A percentile compares a stretch with the other conserved stretches of the same genome.
Conservation (phyloP, 1,284 basidiomycete species). For the Meripilus lineatus region DNA sequence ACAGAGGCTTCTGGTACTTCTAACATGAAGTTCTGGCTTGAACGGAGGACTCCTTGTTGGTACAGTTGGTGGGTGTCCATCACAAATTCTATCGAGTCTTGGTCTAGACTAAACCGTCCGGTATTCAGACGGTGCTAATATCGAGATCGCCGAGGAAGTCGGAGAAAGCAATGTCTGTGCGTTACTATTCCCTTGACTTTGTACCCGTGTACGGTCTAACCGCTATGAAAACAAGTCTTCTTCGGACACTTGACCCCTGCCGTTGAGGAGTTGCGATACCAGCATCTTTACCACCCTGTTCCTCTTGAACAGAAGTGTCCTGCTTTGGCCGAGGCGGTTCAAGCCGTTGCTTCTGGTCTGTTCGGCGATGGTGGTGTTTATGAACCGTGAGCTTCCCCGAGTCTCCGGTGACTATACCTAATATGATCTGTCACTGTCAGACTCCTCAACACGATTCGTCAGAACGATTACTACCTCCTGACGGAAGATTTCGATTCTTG, state of each 20-base stretch:
- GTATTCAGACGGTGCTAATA: conserved; percentile 81
- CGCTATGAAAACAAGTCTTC: conserved; percentile 66
- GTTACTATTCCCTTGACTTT: conserved; percentile 24
- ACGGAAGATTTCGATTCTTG: conserved; percentile 92
- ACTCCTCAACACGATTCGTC: conserved; percentile 68
- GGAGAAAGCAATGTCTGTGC: conserved; percentile 68
- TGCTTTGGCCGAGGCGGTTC: conserved; percentile 68
- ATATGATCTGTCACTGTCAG: conserved; percentile 24
- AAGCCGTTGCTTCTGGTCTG: conserved; percentile 64
- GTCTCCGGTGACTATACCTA: neutral
- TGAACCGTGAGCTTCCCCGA: conserved; percentile 57
- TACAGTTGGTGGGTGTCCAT: conserved; percentile 51
- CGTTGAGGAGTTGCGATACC: conserved; percentile 80
- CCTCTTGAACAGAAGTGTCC: conserved; percentile 80
- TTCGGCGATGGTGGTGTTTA: conserved; percentile 79
- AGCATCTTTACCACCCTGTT: conserved; percentile 78
- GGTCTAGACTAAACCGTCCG: neutral
- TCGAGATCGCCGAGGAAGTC: conserved; percentile 91
- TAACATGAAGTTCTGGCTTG: conserved; percentile 91
- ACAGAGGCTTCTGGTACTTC: conserved; percentile 87
- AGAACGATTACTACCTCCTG: conserved; percentile 79
- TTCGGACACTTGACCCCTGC: conserved; percentile 77
- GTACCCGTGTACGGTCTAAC: conserved; percentile 5
- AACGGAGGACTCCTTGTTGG: conserved; percentile 85
- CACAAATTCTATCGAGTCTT: neutral